phyloP scores from a whole-genome alignment of 1,284 basidiomycete genomes.

The Agroathelia rolfsii region DNA sequence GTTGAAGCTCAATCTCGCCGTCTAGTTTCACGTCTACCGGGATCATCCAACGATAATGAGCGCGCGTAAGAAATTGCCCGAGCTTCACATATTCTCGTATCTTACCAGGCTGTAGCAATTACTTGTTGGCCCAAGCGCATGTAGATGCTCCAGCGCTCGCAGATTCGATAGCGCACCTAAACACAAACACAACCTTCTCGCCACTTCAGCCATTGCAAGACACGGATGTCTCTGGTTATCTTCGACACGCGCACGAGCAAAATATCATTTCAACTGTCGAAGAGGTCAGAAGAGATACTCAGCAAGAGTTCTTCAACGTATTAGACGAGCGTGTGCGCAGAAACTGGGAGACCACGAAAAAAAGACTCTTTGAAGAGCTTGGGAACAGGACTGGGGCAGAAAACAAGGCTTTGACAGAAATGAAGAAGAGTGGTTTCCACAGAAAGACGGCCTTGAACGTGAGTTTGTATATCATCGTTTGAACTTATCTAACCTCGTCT shows the following conservation, averaged over 20 bases:
- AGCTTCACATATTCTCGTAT: constrained; percentile 8
- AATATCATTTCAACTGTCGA: constrained; percentile 91
- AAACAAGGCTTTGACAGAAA: constrained; percentile 41
- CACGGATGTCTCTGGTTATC: constrained; percentile 82
- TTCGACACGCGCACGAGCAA: constrained; percentile 89
- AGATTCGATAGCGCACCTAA: constrained; percentile 73
- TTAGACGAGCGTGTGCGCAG: constrained; percentile 67
- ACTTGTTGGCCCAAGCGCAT: constrained; percentile 81
- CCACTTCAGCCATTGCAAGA: constrained; percentile 84
- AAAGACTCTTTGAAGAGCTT: constrained; percentile 83
- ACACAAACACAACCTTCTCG: constrained; percentile 79
- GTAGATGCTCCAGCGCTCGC: constrained; percentile 78
- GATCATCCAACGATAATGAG: constrained; percentile 51
- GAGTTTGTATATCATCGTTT: constrained; percentile 16
- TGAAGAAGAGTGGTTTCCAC: constrained; percentile 52
- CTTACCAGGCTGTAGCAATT: constrained; percentile 41
- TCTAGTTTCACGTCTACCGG: constrained; percentile 63
- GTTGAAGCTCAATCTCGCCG: constrained; percentile 82
- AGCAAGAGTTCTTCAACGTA: constrained; percentile 76
- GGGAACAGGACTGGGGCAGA: constrained; percentile 53
- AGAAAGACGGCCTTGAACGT: constrained; percentile 48
- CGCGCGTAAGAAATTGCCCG: constrained; percentile 72
- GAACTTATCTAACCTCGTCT: constrained; percentile 3
- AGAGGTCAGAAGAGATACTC: constrained; percentile 77
- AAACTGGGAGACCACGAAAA: constrained; percentile 89